Evolutionary conservation across 768 basidiomycete genomes (phyloP).

Genomic region (Lactifluus echinatus): DNA sequence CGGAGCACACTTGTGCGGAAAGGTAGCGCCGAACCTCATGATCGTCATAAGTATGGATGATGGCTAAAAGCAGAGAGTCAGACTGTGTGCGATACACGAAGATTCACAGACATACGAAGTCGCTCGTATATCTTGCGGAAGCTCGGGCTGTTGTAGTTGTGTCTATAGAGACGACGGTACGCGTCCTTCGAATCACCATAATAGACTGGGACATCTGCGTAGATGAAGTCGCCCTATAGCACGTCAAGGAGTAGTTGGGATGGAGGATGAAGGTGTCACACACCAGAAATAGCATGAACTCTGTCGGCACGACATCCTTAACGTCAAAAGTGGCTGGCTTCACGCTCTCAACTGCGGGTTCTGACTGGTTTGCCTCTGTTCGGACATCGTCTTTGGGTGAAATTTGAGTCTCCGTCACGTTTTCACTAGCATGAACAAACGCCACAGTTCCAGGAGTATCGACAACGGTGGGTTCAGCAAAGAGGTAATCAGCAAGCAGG

Average conservation of each 20-base stretch:
- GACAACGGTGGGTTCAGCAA: conserved; percentile 22
- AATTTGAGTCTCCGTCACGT: background rate
- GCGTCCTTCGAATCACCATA: conserved; percentile 48
- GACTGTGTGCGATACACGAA: background rate
- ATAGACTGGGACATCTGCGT: conserved; percentile 61
- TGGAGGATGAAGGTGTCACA: background rate
- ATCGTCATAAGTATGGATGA: conserved; percentile 65
- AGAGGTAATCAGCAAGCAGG: conserved; percentile 48
- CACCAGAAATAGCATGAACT: conserved; percentile 55
- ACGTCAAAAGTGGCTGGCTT: background rate
- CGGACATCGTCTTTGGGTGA: background rate
- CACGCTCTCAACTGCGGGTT: conserved; percentile 10
- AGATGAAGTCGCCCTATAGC: conserved; percentile 56
- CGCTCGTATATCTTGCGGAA: conserved; percentile 60
- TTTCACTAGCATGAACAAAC: background rate
- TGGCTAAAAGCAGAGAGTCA: conserved; percentile 34
- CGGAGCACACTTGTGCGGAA: background rate
- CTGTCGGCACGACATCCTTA: conserved; percentile 28
- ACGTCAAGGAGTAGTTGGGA: background rate
- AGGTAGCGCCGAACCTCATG: conserved; percentile 41
- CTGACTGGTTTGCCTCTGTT: background rate
- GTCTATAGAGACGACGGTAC: conserved; percentile 58
- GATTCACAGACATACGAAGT: conserved; percentile 43
- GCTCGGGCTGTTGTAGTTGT: conserved; percentile 55
- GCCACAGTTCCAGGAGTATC: conserved; percentile 8